Evolutionary conservation across 768 basidiomycete species (phyloP).

Genomic region (Boletus sp.): DNA sequence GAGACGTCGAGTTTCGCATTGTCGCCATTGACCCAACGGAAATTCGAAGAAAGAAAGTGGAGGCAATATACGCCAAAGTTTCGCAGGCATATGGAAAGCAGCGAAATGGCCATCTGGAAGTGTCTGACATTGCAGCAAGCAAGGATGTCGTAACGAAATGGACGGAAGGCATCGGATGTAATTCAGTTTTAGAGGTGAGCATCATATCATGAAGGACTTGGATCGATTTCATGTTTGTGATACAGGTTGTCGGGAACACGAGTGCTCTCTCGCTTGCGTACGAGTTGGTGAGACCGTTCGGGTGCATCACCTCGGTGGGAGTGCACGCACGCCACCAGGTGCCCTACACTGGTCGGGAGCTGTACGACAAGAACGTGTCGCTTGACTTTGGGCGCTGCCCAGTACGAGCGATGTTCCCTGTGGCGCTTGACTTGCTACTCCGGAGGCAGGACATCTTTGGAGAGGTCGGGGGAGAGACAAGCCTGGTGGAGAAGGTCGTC

Average conservation of each 20-base stretch:
- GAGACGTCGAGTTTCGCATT: conserved; percentile 48
- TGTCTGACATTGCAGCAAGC: conserved; percentile 49
- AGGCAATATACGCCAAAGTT: conserved; percentile 53
- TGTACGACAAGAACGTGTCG: conserved; percentile 77
- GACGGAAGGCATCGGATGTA: conserved; percentile 60
- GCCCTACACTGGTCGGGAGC: conserved; percentile 51
- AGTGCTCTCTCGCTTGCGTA: conserved; percentile 63
- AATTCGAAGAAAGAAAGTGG: conserved; percentile 55
- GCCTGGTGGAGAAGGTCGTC: conserved; percentile 68
- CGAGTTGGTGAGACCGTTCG: conserved; percentile 71
- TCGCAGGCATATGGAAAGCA: conserved; percentile 34
- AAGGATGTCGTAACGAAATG: conserved; percentile 46
- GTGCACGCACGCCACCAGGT: conserved; percentile 56
- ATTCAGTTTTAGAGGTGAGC: conserved; percentile 63
- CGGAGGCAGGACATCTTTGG: conserved; percentile 73
- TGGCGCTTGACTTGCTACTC: conserved; percentile 64
- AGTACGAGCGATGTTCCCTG: conserved; percentile 71
- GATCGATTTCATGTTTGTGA: neutral
- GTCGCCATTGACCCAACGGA: conserved; percentile 63
- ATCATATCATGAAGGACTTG: neutral
- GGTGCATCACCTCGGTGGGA: conserved; percentile 71
- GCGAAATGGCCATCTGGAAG: conserved; percentile 43
- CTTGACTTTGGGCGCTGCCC: conserved; percentile 82
- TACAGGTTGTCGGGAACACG: conserved; percentile 66
- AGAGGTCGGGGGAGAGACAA: conserved; percentile 56